Evolutionary conservation across 768 basidiomycete genomes (phyloP).

Genomic region (Pisolithus tinctorius): DNA sequence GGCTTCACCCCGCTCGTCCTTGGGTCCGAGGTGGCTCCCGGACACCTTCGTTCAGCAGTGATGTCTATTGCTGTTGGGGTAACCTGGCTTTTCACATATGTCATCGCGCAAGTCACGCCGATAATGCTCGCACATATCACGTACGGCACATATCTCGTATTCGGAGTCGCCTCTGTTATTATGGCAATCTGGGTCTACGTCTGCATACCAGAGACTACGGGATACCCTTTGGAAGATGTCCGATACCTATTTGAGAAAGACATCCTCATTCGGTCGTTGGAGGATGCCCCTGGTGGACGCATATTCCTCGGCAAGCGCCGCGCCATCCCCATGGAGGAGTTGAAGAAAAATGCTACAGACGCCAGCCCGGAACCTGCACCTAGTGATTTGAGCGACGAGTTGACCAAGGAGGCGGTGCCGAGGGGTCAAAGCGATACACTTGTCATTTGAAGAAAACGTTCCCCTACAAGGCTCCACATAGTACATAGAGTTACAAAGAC

Average conservation of each 20-base stretch:
- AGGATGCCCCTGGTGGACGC: slow-evolving; percentile 29
- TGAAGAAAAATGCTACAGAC: slow-evolving; percentile 9
- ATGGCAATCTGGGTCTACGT: slow-evolving; percentile 30
- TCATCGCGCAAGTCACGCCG: slow-evolving; percentile 33
- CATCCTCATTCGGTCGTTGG: slow-evolving; percentile 20
- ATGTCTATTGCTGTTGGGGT: slow-evolving; percentile 25
- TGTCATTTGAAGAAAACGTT: neutral
- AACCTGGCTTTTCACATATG: slow-evolving; percentile 34
- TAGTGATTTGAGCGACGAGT: neutral
- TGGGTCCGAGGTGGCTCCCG: slow-evolving; percentile 29
- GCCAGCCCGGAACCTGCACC: neutral
- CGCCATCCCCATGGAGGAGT: slow-evolving; percentile 19
- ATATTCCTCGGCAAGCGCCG: slow-evolving; percentile 18
- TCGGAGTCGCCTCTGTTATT: slow-evolving; percentile 23
- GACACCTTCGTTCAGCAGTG: slow-evolving; percentile 28
- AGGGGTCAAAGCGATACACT: neutral
- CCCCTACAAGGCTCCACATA: too few species aligned
- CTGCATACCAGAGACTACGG: slow-evolving; percentile 36
- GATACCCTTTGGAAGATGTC: slow-evolving; percentile 34
- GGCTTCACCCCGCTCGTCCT: slow-evolving; percentile 29
- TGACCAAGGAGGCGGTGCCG: neutral
- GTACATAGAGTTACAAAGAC: too few species aligned
- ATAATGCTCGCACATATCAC: slow-evolving; percentile 23
- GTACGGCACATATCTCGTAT: slow-evolving; percentile 28
- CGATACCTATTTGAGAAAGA: slow-evolving; percentile 29